Evolutionary conservation across 148 eudicot species (phyloP).

Genomic region (Heliamphora exappendiculata): DNA sequence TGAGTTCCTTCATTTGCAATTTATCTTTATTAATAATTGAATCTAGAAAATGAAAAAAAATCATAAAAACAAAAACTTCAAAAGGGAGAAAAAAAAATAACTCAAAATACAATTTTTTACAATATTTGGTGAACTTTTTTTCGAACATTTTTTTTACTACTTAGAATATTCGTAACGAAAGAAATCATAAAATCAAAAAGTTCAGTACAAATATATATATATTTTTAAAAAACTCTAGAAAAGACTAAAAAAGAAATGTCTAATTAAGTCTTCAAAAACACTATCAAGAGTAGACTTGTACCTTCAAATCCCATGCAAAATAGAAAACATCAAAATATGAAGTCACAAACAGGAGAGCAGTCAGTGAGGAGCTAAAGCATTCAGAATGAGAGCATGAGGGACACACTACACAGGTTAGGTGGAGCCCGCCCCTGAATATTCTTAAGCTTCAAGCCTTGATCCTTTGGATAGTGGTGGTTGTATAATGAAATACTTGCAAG

Average conservation of each 20-base stretch:
- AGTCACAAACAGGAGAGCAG: not conserved
- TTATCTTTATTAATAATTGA: too few relatives aligned
- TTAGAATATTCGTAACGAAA: too few relatives aligned
- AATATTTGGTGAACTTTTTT: not conserved
- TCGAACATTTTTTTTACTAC: too few relatives aligned
- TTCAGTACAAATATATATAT: too few relatives aligned
- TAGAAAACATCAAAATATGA: not conserved
- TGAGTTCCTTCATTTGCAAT: too few relatives aligned
- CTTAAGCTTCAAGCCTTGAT: slow-evolving; percentile 1
- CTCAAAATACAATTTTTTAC: not conserved
- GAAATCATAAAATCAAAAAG: too few relatives aligned
- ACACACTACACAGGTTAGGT: too few relatives aligned
- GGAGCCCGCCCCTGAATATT: not conserved
- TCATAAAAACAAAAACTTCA: too few relatives aligned
- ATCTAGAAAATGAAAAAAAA: too few relatives aligned
- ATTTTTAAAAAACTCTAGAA: too few relatives aligned
- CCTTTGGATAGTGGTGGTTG: slow-evolving; percentile 3
- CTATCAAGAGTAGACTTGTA: not conserved
- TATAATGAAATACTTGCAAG: slow-evolving; percentile 2
- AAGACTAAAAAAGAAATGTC: too few relatives aligned
- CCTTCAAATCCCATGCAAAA: not conserved
- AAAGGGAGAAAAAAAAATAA: not conserved
- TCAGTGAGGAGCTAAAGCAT: not conserved
- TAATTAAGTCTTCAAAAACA: too few relatives aligned
- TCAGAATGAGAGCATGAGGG: not conserved